These are phyloP conservation scores for Gastrodia elata DNA, from an alignment of 106 monocot genomes.

Conservation along the genomic window DNA sequence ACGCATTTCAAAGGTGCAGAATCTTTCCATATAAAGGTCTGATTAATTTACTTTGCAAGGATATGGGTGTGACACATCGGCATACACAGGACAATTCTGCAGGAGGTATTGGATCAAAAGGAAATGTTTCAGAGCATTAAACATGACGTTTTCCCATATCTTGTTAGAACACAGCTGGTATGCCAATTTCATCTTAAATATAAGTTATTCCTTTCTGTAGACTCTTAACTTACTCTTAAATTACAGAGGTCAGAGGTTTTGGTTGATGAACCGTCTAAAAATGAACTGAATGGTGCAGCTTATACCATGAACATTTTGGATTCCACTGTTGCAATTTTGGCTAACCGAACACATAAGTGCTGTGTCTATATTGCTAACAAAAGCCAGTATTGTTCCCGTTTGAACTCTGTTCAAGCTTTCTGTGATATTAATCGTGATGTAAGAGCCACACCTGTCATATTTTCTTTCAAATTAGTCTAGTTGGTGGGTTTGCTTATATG, in stretches of 20 bases:
- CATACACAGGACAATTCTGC: conserved; percentile 53
- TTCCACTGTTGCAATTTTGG: conserved; percentile 21
- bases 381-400: conserved; percentile 80
- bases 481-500: neutral
- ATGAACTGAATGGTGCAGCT: conserved; percentile 26
- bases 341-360: conserved; percentile 65
- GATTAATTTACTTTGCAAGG: neutral
- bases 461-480: neutral
- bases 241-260: conserved; percentile 72
- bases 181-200: conserved; percentile 12
- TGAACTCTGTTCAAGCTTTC: conserved; percentile 90
- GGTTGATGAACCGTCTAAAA: conserved; percentile 19
- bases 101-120: conserved; percentile 73
- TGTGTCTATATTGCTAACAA: conserved; percentile 89
- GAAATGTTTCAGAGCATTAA: conserved; percentile 77
- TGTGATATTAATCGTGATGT: conserved; percentile 96
- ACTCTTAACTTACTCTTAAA: conserved; percentile 7
- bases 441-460: conserved; percentile 10
- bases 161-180: conserved; percentile 91
- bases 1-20: conserved; percentile 84
- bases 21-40: neutral
- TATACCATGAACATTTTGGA: conserved; percentile 22
- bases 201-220: neutral
- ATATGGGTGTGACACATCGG: neutral
- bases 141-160: conserved; percentile 86